Evolutionary conservation across 2,329 filamentous ascomycete genomes (phyloP), one percentile per base, ranked within the genome.

Genomic region (Fusarium buxicola): DNA sequence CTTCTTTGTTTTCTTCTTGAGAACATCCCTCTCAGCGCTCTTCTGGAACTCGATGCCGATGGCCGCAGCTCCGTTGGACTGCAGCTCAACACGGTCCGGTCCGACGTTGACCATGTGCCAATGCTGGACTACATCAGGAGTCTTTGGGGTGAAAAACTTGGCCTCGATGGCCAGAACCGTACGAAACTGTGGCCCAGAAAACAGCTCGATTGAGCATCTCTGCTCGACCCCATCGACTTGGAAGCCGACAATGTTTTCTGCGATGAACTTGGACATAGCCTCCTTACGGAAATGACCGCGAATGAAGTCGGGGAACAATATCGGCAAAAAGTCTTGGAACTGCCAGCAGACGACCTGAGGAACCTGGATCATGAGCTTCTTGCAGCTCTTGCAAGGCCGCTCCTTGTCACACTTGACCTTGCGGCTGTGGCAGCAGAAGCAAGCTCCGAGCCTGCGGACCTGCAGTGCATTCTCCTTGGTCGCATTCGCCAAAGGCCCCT

Each of bases 321-420:
- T 76, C 0, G 77, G 75, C 8, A 82, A 59, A 57, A 87, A 87
- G 68, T 86, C 84, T 35, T 79, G 77, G 57, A 87, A 86, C 69
- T 84, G 83, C 84, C 84, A 86, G 74, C 84, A 87, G 21, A 87
- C 77, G 16, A 83, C 79, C 65, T 84, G 81, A 2, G 84, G 84
- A 12, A 85, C 76, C 45, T 79, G 74, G 2, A 76, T 70, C 49
- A 79, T 77, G 49, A 86, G 77, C 72, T 84, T 84, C 64, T 77
- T 79, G 76, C 84, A 87, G 74, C 82, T 85, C 71, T 80, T 80
- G 73, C 84, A 87, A 0, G 84, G 83, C 40, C 84, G 76, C 65
- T 83, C 78, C 61, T 80, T 80, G 69, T 85, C 83, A 61, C 84
- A 86, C 70, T 82, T 83, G 50, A 87, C 84, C 71, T 87, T 87